Percentiles rank a stretch among this genome's conserved stretches.
phyloP scores from a whole-genome alignment of 345 rosid species.

The Salix exigua region DNA sequence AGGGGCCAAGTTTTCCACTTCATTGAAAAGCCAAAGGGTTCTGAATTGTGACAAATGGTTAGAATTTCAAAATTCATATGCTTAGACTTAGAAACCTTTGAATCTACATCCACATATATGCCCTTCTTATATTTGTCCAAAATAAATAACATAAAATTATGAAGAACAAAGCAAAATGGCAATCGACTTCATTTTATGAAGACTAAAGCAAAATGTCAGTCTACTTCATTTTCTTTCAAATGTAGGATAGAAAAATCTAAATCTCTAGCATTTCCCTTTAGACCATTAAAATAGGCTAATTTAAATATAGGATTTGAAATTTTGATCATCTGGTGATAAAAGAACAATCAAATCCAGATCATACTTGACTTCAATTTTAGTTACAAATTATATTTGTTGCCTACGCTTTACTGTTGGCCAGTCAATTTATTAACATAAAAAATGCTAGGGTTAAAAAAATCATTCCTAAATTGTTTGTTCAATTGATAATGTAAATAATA shows the following conservation, averaged over 20 bases:
- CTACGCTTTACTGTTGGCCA: background rate
- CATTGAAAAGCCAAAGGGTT: too few relatives aligned
- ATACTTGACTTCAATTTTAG: background rate
- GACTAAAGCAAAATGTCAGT: too few relatives aligned
- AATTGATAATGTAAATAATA: too few relatives aligned
- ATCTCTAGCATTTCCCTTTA: background rate
- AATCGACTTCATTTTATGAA: background rate
- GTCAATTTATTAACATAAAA: too few relatives aligned
- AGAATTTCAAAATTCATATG: constrained; percentile 12
- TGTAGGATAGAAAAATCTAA: background rate
- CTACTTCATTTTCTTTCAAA: too few relatives aligned
- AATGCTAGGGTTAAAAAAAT: too few relatives aligned
- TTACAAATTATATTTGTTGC: too few relatives aligned
- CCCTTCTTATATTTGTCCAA: background rate
- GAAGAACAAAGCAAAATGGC: background rate
- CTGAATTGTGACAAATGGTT: constrained; percentile 80
- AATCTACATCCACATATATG: background rate
- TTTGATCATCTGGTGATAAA: background rate
- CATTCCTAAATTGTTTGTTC: too few relatives aligned
- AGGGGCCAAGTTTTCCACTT: too few relatives aligned
- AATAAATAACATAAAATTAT: background rate
- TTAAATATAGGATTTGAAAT: background rate
- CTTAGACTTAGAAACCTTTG: background rate
- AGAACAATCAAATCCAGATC: background rate
- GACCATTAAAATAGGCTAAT: background rate